These are phyloP conservation scores for Trichoderma virens DNA, from an alignment of 495 filamentous ascomycete species.

Conservation along the genomic window DNA sequence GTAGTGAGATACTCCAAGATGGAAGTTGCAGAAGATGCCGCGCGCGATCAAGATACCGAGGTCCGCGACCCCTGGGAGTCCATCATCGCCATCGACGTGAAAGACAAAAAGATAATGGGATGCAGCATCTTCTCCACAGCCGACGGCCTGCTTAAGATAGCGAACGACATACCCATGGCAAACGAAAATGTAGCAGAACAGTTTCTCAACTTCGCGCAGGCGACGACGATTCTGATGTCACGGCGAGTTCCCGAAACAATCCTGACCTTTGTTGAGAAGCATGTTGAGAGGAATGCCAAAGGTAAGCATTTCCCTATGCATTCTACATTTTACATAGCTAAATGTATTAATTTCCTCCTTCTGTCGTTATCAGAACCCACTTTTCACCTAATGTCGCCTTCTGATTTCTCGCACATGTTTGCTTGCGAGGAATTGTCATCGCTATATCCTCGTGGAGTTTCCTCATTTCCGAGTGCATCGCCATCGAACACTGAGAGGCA, in stretches of 20 bases:
- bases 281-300: slow-evolving; percentile 23
- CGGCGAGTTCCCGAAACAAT: slow-evolving; percentile 57
- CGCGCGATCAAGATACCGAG: neutral
- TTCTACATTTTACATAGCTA: neutral
- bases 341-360: neutral
- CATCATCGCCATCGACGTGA: slow-evolving; percentile 78
- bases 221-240: slow-evolving; percentile 72
- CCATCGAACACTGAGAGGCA: slow-evolving; percentile 21
- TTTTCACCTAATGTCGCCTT: neutral
- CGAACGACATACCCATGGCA: slow-evolving; percentile 72
- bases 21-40: neutral
- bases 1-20: neutral
- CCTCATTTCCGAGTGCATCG: neutral
- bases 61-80: neutral
- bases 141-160: slow-evolving; percentile 67
- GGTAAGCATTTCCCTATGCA: slow-evolving; percentile 31
- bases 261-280: slow-evolving; percentile 38
- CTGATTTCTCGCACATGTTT: slow-evolving; percentile 5
- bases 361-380: neutral
- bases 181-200: slow-evolving; percentile 63
- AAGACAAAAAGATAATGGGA: slow-evolving; percentile 63
- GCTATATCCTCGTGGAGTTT: neutral
- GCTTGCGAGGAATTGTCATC: slow-evolving; percentile 3
- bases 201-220: slow-evolving; percentile 69
- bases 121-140: slow-evolving; percentile 78